Base-by-base conservation (phyloP, 192 early-diverging fungal species). In the Coemansia sp. region DNA sequence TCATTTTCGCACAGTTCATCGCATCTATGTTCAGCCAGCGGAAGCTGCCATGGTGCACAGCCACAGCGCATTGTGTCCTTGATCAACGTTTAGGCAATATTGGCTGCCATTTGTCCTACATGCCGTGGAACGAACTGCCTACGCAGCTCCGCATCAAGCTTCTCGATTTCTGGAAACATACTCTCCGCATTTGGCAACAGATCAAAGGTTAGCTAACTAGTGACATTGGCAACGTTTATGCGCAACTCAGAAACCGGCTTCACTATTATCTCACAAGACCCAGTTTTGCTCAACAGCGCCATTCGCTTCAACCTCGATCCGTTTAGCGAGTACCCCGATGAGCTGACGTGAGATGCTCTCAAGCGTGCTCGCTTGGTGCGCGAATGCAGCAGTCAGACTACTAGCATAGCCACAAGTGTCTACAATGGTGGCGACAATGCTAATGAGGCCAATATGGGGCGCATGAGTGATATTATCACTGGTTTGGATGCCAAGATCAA, bases 181-280 rank as follows among this genome's bases (percentile, higher is more conserved):
- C 1, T 27, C 25, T 27, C 25, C 25, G 25, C 25, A 27, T 27
- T 27, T 27, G 25, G 25, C 25, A 27, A 27, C 25, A 27, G 1
- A 1, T 27, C 25, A 27, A 27, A 27, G 25, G 1, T 27, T 27
- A 27, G 25, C 25, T 27, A 27, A 27, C 25, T 27, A 27, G 25
- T 1, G 25, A 1, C 25, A 27, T 27, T 27, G 25, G 25, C 25
- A 1, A 27, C 25, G 25, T 27, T 27, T 27, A 27, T 27, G 25
- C 25, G 25, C 1, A 27, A 27, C 25, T 1, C 25, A 27, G 25
- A 27, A 27, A 27, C 25, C 25, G 25, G 25, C 25, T 27, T 98
- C 48, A 90, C 93, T 1, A 91, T 98, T 39, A 94, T 98, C 76
- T 92, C 94, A 38, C 94, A 97, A 84, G 94, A 95, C 34, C 91